Percentiles rank a stretch among this genome's conserved stretches.
Conservation (phyloP, 1,139 yeast genomes). For the Sporopachydermia cereana region DNA sequence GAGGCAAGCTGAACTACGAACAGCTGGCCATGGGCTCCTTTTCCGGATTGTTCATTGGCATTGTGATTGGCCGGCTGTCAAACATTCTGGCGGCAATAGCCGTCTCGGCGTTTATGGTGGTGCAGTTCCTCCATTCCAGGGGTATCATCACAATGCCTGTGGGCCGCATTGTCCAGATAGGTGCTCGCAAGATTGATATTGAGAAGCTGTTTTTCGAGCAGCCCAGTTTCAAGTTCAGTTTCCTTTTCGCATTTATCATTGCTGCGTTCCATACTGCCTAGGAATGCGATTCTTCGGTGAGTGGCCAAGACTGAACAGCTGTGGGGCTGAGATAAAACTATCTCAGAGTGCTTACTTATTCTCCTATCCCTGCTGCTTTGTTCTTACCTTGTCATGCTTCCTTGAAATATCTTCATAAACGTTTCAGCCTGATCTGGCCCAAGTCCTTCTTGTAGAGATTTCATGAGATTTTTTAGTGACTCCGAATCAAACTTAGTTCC, state of each 20-base stretch:
- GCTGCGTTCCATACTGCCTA: constrained; percentile 44
- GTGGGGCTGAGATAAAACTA: too few relatives aligned
- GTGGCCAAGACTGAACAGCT: too few relatives aligned
- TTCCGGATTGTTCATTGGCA: constrained; percentile 51
- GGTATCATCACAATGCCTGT: constrained; percentile 42
- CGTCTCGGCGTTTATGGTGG: constrained; percentile 36
- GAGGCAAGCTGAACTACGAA: constrained; percentile 41
- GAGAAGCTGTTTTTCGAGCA: constrained; percentile 45
- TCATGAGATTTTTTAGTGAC: neutral
- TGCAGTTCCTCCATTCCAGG: constrained; percentile 50
- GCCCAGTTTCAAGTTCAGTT: constrained; percentile 55
- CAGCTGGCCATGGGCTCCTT: constrained; percentile 61
- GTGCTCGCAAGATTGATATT: constrained; percentile 36
- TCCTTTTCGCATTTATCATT: constrained; percentile 44
- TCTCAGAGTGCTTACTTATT: too few relatives aligned
- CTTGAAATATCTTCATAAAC: too few relatives aligned
- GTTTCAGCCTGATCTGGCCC: neutral
- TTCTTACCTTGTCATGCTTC: too few relatives aligned
- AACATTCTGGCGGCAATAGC: constrained; percentile 43
- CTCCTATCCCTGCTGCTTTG: too few relatives aligned
- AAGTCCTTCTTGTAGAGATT: neutral
- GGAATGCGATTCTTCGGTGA: too few relatives aligned
- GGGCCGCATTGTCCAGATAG: constrained; percentile 34
- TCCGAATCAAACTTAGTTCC: neutral
- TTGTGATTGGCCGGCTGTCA: constrained; percentile 54